These are phyloP conservation scores for Solidago caesia DNA, from an alignment of 129 eudicot genomes.

Conservation along the genomic window DNA sequence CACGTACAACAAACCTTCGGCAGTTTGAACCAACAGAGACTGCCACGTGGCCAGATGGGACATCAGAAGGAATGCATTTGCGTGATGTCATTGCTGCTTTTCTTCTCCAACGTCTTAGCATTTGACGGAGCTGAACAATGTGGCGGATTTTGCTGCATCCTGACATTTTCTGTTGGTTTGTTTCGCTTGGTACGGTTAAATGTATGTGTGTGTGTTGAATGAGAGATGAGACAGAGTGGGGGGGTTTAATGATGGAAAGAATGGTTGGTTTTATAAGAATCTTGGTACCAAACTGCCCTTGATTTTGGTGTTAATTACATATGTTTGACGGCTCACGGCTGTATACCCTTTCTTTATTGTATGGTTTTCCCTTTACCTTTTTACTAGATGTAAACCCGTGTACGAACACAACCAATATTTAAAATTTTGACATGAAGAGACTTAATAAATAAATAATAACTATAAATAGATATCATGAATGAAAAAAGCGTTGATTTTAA, in stretches of 20 bases:
- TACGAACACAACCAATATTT: too few relatives aligned
- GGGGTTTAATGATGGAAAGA: constrained; percentile 17
- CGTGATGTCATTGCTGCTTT: constrained; percentile 57
- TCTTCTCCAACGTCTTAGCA: constrained; percentile 71
- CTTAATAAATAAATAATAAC: too few relatives aligned
- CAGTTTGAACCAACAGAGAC: constrained; percentile 64
- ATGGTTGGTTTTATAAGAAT: constrained; percentile 30
- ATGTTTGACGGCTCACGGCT: constrained; percentile 42
- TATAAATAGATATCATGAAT: too few relatives aligned
- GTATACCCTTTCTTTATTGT: constrained; percentile 16
- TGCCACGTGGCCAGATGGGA: constrained; percentile 92
- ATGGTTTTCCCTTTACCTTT: background rate
- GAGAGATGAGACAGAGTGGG: constrained; percentile 25
- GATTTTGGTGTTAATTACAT: background rate
- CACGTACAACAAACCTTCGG: constrained; percentile 68
- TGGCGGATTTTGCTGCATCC: constrained; percentile 84
- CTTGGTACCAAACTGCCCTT: constrained; percentile 27
- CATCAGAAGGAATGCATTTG: constrained; percentile 57
- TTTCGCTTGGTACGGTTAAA: constrained; percentile 19
- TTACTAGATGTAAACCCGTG: too few relatives aligned
- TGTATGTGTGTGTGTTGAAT: background rate
- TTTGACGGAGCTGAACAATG: constrained; percentile 83
- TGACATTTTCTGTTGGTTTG: constrained; percentile 41
- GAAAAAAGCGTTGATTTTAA: too few relatives aligned
- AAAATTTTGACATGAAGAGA: too few relatives aligned